A percentile compares a stretch with the other conserved stretches of the same genome.
Evolutionary conservation across 2,329 filamentous ascomycete genomes (phyloP).

Genomic region (Sporothrix humicola): DNA sequence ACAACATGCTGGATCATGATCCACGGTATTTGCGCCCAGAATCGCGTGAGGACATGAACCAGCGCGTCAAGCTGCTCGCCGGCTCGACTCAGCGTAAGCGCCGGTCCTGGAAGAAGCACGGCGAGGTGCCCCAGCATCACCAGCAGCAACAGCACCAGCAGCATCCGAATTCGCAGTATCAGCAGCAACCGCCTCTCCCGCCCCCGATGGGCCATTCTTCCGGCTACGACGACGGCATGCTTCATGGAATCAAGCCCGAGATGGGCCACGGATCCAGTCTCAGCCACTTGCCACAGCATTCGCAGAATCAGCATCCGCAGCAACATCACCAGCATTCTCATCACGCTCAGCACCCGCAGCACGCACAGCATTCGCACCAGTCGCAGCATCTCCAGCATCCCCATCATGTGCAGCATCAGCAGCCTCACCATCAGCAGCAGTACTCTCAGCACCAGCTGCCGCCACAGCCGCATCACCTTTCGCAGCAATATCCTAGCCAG

Average conservation of each 20-base stretch:
- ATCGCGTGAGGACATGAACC: constrained; percentile 57
- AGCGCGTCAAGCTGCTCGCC: constrained; percentile 54
- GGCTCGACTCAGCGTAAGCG: constrained; percentile 48
- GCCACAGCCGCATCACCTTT: constrained; percentile 11
- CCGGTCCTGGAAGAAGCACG: constrained; percentile 32
- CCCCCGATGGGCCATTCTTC: constrained; percentile 24
- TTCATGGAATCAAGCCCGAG: constrained; percentile 33
- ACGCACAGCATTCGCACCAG: constrained; percentile 23
- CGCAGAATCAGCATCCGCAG: constrained; percentile 28
- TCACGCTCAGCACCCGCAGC: constrained; percentile 18
- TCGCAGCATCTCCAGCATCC: constrained; percentile 28
- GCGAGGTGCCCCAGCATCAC: constrained; percentile 3
- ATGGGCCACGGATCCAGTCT: constrained; percentile 25
- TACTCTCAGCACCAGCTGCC: constrained; percentile 29
- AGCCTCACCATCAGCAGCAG: constrained; percentile 11
- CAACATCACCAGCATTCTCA: background rate
- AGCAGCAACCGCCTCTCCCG: background rate
- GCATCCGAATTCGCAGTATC: constrained; percentile 7
- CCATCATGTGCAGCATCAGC: constrained; percentile 20
- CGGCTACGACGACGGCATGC: constrained; percentile 27
- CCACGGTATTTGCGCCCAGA: constrained; percentile 63
- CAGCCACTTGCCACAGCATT: constrained; percentile 32
- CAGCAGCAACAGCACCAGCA: constrained; percentile 13
- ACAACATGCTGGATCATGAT: constrained; percentile 62
- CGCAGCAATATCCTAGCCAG: constrained; percentile 31